These are phyloP conservation scores for Phytopythium kandeliae DNA, from an alignment of 352 stramenopile species.

Conservation along the genomic window DNA sequence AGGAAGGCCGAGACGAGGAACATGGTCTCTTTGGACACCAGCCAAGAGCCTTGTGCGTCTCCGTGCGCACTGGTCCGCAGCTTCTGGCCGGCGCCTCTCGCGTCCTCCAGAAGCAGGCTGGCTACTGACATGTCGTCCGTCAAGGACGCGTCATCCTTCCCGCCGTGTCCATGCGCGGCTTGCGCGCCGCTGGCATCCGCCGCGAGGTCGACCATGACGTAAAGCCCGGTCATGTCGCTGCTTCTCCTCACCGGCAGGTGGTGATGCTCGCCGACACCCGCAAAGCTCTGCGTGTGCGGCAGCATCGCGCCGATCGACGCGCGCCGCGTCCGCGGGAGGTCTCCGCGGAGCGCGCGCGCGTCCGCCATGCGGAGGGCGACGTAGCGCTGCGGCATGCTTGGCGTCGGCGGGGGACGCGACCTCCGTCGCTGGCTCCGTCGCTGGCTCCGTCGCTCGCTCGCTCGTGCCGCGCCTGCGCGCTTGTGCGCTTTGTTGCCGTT, in stretches of 20 bases:
- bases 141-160: not conserved
- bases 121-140: not conserved
- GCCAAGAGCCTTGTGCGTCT: not conserved
- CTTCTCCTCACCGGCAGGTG: not conserved
- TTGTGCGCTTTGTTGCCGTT: not conserved
- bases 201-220: not conserved
- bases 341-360: conserved; percentile 13
- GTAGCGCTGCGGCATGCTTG: conserved; percentile 19
- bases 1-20: conserved; percentile 52
- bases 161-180: not conserved
- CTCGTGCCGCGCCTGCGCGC: not conserved
- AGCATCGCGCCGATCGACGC: conserved; percentile 1
- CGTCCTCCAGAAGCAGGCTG: not conserved
- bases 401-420: not conserved
- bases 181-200: not conserved
- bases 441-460: no score
- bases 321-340: not conserved
- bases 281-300: conserved; percentile 4
- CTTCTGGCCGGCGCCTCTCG: not conserved
- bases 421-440: no score
- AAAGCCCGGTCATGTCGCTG: not conserved
- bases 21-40: conserved; percentile 57
- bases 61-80: not conserved
- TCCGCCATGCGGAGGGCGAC: conserved; percentile 26
- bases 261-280: not conserved